Base-by-base conservation (phyloP, 352 stramenopile genomes). In the Globisporangium spiculum region DNA sequence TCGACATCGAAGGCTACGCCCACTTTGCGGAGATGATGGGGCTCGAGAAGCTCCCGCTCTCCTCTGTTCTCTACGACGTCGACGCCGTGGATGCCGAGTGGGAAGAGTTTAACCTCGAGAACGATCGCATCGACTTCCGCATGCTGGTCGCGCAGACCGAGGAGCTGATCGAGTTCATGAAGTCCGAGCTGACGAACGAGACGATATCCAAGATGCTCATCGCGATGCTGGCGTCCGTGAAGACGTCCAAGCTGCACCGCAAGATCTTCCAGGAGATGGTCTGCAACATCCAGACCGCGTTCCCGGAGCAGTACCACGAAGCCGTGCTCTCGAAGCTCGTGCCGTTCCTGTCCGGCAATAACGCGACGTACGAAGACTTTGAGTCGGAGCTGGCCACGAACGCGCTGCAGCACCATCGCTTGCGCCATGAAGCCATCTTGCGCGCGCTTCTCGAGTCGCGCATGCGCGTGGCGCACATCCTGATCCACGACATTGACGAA, bases 201-300 rank as follows among this genome's bases (percentile, higher is more conserved):
- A 91, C 83, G 30, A 89, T 96, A 68, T 84, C 84, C 18, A 93
- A 92, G 71, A 89, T 96, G 79, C 79, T 96, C 22, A 86, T 91
- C 32, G 79, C 88, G 8, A 93, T 96, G 84, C 71, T 96, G 30
- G 82, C 86, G 60, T 94, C 84, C 38, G 78, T 96, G 56, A 93
- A 93, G 75, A 93, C 84, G 38, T 91, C 86, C 38, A 94, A 94
- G 73, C 73, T 93, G 44, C 84, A 94, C 69, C 88, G 88, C 65
- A 93, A 93, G 70, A 94, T 96, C 63, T 93, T 96, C 72, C 86
- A 93, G 63, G 86, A 93, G 67, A 92, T 96, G 81, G 83, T 93
- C 22, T 93, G 81, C 75, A 93, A 94, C 74, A 86, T 95, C 63
- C 86, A 94, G 69, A 88, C 85, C 3, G 80, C 81, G 22, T 84